Evolutionary conservation across 2,329 filamentous ascomycete genomes (phyloP), one percentile per base, ranked within the genome.

Genomic region (Paracamarosporium sp.): DNA sequence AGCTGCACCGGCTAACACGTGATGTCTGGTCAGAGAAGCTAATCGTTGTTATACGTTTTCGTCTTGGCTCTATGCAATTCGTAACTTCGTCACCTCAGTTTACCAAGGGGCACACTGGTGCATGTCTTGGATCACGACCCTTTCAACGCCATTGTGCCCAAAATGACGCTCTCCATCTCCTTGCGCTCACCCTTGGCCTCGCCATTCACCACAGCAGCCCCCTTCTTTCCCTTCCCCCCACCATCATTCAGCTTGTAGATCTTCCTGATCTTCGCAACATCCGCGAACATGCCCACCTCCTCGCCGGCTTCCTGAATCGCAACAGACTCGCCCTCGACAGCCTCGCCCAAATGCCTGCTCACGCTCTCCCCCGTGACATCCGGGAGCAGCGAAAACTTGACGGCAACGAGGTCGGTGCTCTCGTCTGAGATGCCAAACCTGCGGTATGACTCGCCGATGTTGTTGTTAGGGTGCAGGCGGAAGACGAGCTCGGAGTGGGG

Each of bases 391-490:
- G 88, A 84, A 24, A 98, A 83, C 74, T 97, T 98, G 69, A 97
- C 83, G 6, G 91, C 88, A 2, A 97, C 80, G n/a, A 99, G 78
- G 65, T 88, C 78, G 43, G 83, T 88, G 2, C 90, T 95, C 11
- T 82, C 79, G 12, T 91, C 86, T 0, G 85, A 82, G 56, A 98
- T 88, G 46, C 95, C 95, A 71, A 95, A 97, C 53, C 90, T 89
- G 30, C 92, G 89, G 78, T 98, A 98, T 0, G 93, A 89, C 67
- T 97, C 93, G 50, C 92, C 86, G 70, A 99, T 98, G 75, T 97
- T 97, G 74, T 92, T 94, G 61, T 90, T 93, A 0, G 90, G 85
- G 57, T 88, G 93, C 43, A 97, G 81, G 3, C 87, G 88, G 65
- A 90, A 90, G 28, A 97, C 92, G 55, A 92, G 90, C 77, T 97